Evolutionary conservation across 2,329 filamentous ascomycete species (phyloP), one percentile per base, ranked within the genome.

Genomic region (Paracoccidioides brasiliensis): DNA sequence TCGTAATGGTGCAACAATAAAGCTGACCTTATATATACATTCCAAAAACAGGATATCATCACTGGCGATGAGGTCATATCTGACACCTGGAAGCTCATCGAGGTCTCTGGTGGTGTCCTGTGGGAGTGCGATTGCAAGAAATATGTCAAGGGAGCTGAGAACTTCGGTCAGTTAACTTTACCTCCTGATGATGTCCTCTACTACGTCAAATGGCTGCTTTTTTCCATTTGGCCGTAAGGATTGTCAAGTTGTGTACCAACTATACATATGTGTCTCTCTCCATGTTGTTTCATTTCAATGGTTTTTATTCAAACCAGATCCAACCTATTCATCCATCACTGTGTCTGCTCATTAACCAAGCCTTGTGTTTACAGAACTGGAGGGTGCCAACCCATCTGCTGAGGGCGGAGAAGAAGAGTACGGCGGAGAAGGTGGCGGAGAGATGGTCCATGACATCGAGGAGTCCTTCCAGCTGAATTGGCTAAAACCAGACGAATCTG

Each of bases 1-100:
- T 46, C 14, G 42, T 46, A 37, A 9, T 28, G 37, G 35, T 45
- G 4, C 12, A 10, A 15, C 30, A 41, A 32, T 3, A 33, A 35
- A 30, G n/a, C 56, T 56, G 58, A 58, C 57, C 54, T 56, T 55
- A 22, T 22, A 22, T 22, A 22, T 22, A 22, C 33, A 57, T 57
- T 48, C 50, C 52, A 43, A 52, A 59, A 52, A 59, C 67, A 98
- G 93, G 93, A 98, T 72, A 76, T 93, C 67, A 72, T 96, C 75
- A 87, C 82, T 74, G 88, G 78, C 63, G 91, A 96, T 78, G 93
- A 98, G 85, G 81, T 98, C 74, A 84, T 97, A 83, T 94, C 93
- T 69, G 91, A 97, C 78, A 93, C 87, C 65, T 96, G 85, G 78
- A 79, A 90, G 65, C 74, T 94, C 70, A 89, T 88, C 78, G 79